phyloP scores from a whole-genome alignment of 345 rosid species.

The Ceriops tagal region DNA sequence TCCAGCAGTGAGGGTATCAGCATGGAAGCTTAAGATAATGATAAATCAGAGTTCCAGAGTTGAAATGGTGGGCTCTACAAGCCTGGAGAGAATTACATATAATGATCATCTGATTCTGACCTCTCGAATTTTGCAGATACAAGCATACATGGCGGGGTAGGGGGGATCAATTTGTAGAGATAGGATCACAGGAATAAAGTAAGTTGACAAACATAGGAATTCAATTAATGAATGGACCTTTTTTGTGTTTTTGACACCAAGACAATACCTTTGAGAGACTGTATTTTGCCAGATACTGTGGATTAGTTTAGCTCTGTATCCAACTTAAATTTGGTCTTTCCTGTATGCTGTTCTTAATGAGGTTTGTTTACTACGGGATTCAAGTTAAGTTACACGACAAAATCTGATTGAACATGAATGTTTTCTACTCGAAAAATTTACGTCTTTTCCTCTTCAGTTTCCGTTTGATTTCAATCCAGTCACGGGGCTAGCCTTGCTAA shows the following conservation, averaged over 20 bases:
- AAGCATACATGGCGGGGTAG: background rate
- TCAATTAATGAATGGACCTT: conserved; percentile 2
- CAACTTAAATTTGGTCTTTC: no score
- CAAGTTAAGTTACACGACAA: no score
- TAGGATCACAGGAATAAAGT: conserved; percentile 12
- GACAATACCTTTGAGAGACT: background rate
- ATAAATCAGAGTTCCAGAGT: conserved; percentile 24
- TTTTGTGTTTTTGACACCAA: background rate
- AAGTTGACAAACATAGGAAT: conserved; percentile 4
- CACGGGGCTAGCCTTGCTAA: no score
- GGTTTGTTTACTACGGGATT: no score
- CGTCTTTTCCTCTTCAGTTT: no score
- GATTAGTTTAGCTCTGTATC: no score
- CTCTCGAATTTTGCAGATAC: conserved; percentile 25
- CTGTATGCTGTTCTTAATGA: no score
- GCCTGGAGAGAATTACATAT: conserved; percentile 10
- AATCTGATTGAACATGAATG: no score
- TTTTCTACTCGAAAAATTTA: no score
- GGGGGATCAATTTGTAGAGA: conserved; percentile 10
- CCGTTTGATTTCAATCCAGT: no score
- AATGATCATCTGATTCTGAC: conserved; percentile 15
- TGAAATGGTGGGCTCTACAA: conserved; percentile 11
- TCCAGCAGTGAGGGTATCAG: conserved; percentile 11
- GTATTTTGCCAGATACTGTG: no score
- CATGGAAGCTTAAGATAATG: conserved; percentile 16